Conservation (phyloP, 1,284 basidiomycete species). For the Mixia osmundae region DNA sequence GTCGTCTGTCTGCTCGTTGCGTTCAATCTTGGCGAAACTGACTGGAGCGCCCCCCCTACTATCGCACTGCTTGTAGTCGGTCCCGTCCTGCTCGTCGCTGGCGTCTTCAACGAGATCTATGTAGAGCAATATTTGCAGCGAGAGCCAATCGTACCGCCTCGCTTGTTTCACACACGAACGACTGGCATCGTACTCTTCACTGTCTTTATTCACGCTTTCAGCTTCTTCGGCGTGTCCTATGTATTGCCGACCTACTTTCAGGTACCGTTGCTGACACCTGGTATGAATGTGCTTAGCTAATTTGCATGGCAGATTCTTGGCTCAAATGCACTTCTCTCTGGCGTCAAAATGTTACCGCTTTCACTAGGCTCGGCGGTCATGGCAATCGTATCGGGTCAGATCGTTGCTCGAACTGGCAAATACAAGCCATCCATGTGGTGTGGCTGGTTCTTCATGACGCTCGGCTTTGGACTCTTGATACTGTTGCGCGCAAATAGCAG, state of each 20-base stretch:
- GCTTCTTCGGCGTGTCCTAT: conserved; percentile 32
- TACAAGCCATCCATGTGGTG: conserved; percentile 41
- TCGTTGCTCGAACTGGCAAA: conserved; percentile 35
- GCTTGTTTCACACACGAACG: conserved; percentile 54
- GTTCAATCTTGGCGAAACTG: conserved; percentile 32
- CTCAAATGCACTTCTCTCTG: conserved; percentile 44
- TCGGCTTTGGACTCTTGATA: conserved; percentile 19
- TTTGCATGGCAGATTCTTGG: conserved; percentile 53
- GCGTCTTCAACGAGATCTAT: conserved; percentile 36
- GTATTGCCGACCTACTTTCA: conserved; percentile 4
- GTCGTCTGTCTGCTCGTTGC: conserved; percentile 56
- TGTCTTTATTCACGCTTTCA: conserved; percentile 39
- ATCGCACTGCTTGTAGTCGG: conserved; percentile 54
- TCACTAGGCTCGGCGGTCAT: conserved; percentile 33
- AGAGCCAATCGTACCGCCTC: conserved; percentile 53
- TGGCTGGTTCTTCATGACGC: conserved; percentile 8
- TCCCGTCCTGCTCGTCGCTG: conserved; percentile 31
- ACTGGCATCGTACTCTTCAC: conserved; percentile 39
- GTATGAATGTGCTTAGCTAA: conserved; percentile 24
- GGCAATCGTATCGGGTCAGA: conserved; percentile 35
- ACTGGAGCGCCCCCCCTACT: conserved; percentile 30
- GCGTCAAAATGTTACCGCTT: conserved; percentile 48
- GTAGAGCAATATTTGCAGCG: conserved; percentile 33
- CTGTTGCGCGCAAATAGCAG: conserved; percentile 13
- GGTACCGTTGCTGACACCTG: background rate